Base-by-base conservation (phyloP, 495 filamentous ascomycete genomes). In the Cercophora sp. region DNA sequence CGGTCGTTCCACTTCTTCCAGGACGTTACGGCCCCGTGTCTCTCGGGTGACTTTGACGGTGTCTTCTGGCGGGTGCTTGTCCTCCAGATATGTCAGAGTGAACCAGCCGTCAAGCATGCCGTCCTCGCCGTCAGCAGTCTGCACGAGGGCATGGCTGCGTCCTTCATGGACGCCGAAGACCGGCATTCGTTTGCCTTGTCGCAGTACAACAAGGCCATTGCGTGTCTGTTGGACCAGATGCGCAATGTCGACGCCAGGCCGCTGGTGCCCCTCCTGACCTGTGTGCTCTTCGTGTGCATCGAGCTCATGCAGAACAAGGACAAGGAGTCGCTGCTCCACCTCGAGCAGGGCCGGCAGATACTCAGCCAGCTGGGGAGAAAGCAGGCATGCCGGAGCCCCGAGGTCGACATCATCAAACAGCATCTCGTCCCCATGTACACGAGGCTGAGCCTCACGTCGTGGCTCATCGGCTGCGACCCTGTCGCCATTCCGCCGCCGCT, bases 41-140 rank as follows among this genome's bases (percentile, higher is more conserved):
- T 79, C 1, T 73, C 75, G 3, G 79, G 75, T 16, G 73, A 64
- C 26, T 61, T 79, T 25, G 79, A 82, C 59, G 61, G 68, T 25
- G 68, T 71, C 49, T 84, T 85, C 55, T 84, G 81, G 81, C 63
- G 74, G 23, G 73, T 70, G 9, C 61, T 80, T 16, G 73, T 84
- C 6, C 74, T 81, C 4, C 79, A 81, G 60, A 71, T 80, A 13
- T 78, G 77, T 52, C 78, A 73, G 29, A 64, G 64, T 39, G 80
- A 83, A 52, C 79, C 81, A 0, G 79, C 80, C 0, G 74, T 84
- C 1, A 79, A 79, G 62, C 80, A 84, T 58, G 81, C 81, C 24
- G 76, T 84, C 8, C 65, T 78, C 8, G 74, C 74, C 32, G 72
- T 85, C 23, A 78, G 79, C 62, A 72, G 77, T 8, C 62, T 84